phyloP scores from a whole-genome alignment of 805 yeast genomes.

The Geotrichum ghanense region DNA sequence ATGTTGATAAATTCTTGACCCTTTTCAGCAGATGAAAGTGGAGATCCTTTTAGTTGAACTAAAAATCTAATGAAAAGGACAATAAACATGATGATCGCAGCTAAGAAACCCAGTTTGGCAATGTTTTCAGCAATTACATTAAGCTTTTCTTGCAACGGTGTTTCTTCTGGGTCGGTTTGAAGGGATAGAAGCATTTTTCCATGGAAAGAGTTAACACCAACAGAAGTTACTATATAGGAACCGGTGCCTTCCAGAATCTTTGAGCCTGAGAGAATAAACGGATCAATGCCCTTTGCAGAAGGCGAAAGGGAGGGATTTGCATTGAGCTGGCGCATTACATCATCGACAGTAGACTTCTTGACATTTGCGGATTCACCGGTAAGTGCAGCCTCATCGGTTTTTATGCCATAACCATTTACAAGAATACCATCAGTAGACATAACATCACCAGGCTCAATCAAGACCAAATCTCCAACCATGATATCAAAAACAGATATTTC shows the following conservation, averaged over 20 bases:
- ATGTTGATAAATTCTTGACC: slow-evolving; percentile 79
- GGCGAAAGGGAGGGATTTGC: slow-evolving; percentile 18
- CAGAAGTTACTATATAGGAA: slow-evolving; percentile 74
- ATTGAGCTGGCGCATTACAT: slow-evolving; percentile 25
- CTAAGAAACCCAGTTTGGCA: slow-evolving; percentile 84
- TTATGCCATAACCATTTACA: slow-evolving; percentile 55
- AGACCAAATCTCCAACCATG: slow-evolving; percentile 75
- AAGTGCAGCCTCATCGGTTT: slow-evolving; percentile 83
- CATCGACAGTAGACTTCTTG: slow-evolving; percentile 47
- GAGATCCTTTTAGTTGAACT: slow-evolving; percentile 42
- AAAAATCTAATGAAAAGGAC: slow-evolving; percentile 70
- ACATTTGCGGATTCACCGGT: slow-evolving; percentile 92
- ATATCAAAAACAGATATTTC: slow-evolving; percentile 64
- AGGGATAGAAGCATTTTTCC: slow-evolving; percentile 85
- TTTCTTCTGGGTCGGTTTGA: slow-evolving; percentile 62
- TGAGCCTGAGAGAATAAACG: slow-evolving; percentile 87
- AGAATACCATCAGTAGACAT: slow-evolving; percentile 81
- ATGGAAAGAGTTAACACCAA: slow-evolving; percentile 79
- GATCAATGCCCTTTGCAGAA: slow-evolving; percentile 45
- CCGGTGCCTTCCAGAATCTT: slow-evolving; percentile 80
- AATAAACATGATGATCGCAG: slow-evolving; percentile 71
- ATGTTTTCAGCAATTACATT: slow-evolving; percentile 82
- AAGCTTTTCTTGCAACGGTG: slow-evolving; percentile 81
- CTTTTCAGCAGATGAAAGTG: slow-evolving; percentile 51
- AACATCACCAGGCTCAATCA: slow-evolving; percentile 87